These are phyloP conservation scores for Schizothecium vesticola DNA, from an alignment of 495 filamentous ascomycete species.

Conservation along the genomic window DNA sequence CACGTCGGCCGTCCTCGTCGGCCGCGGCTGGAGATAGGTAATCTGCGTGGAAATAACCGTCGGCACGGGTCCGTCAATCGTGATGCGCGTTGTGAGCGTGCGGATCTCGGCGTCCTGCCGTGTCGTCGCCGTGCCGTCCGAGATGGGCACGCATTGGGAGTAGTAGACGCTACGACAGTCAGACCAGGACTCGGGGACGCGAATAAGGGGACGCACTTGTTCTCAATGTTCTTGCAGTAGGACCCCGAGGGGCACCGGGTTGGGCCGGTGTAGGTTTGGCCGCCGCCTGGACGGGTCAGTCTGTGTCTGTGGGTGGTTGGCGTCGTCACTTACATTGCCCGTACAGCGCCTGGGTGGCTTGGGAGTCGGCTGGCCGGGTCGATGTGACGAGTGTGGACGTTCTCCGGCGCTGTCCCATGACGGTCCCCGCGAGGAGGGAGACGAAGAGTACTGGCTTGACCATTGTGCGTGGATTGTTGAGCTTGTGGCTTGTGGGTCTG, in stretches of 20 bases:
- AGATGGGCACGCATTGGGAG: conserved; percentile 21
- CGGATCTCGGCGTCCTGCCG: conserved; percentile 2
- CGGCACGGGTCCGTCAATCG: conserved; percentile 18
- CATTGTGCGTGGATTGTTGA: conserved; percentile 5
- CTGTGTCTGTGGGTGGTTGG: neutral
- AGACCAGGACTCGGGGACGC: neutral
- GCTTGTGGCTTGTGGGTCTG: neutral
- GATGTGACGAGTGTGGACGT: neutral
- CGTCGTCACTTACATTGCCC: conserved; percentile 18
- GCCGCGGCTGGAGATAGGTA: conserved; percentile 19
- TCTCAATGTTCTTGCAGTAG: conserved; percentile 15
- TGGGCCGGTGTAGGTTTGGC: conserved; percentile 15
- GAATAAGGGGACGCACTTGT: conserved; percentile 13
- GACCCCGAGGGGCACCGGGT: conserved; percentile 15
- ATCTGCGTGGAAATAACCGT: conserved; percentile 20
- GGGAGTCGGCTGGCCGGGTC: neutral
- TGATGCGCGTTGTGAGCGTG: conserved; percentile 22
- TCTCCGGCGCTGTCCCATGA: conserved; percentile 5
- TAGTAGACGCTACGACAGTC: conserved; percentile 17
- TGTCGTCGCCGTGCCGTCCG: neutral
- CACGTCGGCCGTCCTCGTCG: conserved; percentile 5
- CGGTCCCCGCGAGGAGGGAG: conserved; percentile 9
- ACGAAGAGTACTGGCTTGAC: conserved; percentile 10
- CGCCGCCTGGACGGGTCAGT: conserved; percentile 11
- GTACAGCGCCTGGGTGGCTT: conserved; percentile 15